Evolutionary conservation across 805 yeast genomes (phyloP), one percentile per base, ranked within the genome.

Genomic region (Saccharomycopsis fibuligera): DNA sequence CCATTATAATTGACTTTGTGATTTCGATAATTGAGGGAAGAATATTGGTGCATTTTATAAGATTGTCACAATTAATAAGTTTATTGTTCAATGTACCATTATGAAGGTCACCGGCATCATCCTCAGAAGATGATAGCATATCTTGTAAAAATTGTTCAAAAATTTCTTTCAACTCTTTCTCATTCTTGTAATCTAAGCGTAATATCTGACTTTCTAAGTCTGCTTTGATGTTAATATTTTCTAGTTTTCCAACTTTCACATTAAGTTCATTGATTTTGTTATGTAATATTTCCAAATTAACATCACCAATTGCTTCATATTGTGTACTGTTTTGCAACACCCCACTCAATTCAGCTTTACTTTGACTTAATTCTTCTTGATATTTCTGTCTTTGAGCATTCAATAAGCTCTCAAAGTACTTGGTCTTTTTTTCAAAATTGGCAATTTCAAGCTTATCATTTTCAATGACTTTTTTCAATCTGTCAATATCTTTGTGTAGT

Each of bases 401-500:
- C 1, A 48, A 4, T 8, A 48, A 31, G 16, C n/a, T 23, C 25
- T 39, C 44, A 30, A 41, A 38, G 25, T 31, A 42, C 24, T 42
- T 38, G 23, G 44, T 36, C 22, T 43, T 49, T 21, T 31, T 27
- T 37, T 27, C 39, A n/a, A 48, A 24, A n/a, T 43, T 37, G 12
- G 35, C 48, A 23, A 48, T 44, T n/a, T 33, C 40, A 14, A 19
- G 27, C 31, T 35, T 24, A 22, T 48, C 51, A 12, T 16, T 17
- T 2, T 48, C 51, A 16, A 48, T 17, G 5, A 39, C n/a, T 5
- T 21, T 38, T 17, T 37, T 12, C 38, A 45, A 21, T 12, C 9
- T 46, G 2, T 45, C 52, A 4, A 79, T 62, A 3, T 75, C 73
- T 1, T 56, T 48, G 12, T 65, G 63, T 12, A 79, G 61, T 23